These are phyloP conservation scores for Suhomyces chickasaworum DNA, from an alignment of 1,139 yeast species.

Conservation along the genomic window DNA sequence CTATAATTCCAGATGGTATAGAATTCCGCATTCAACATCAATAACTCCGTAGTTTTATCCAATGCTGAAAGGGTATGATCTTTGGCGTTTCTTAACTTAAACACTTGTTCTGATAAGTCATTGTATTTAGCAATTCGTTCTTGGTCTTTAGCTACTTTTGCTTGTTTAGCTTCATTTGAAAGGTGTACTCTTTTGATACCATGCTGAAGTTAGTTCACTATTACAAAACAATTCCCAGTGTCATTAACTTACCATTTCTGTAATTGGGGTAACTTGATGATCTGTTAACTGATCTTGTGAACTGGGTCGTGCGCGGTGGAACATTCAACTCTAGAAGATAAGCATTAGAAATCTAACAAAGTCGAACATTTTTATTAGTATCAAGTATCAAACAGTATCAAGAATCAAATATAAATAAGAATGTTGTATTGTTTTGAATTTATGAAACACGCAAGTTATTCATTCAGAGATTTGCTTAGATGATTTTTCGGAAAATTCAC, in stretches of 20 bases:
- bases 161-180: slow-evolving; percentile 55
- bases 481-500: too few relatives aligned
- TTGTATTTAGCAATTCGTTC: slow-evolving; percentile 57
- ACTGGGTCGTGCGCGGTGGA: not conserved
- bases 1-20: slow-evolving; percentile 91
- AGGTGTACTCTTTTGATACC: slow-evolving; percentile 65
- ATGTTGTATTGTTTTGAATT: too few relatives aligned
- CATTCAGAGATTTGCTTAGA: too few relatives aligned
- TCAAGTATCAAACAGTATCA: too few relatives aligned
- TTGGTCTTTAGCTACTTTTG: slow-evolving; percentile 58
- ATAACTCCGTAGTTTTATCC: slow-evolving; percentile 50
- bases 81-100: slow-evolving; percentile 35
- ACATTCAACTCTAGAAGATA: not conserved
- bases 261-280: not conserved
- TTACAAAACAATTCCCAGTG: not conserved
- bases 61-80: slow-evolving; percentile 46
- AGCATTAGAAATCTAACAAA: not conserved
- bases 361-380: too few relatives aligned
- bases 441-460: too few relatives aligned
- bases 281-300: not conserved
- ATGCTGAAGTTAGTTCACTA: slow-evolving; percentile 43
- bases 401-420: too few relatives aligned
- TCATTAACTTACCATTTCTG: slow-evolving; percentile 6
- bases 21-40: slow-evolving; percentile 78
- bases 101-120: slow-evolving; percentile 44